phyloP scores from a whole-genome alignment of 768 basidiomycete genomes.

The Tulasnella sp. region DNA sequence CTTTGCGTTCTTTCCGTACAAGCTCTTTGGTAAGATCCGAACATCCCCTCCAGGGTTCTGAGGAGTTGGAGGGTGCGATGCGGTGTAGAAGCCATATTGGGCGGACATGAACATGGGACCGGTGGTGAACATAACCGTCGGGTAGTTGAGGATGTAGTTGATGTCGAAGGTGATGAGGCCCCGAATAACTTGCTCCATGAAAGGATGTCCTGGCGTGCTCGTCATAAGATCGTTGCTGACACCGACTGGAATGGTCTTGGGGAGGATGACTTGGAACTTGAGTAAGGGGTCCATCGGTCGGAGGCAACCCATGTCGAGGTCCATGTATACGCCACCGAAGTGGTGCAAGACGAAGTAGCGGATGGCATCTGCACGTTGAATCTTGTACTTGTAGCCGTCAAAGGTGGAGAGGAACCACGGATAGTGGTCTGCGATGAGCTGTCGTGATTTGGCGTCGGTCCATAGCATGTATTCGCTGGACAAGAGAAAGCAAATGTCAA shows the following conservation, averaged over 20 bases:
- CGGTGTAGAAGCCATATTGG: conserved; percentile 83
- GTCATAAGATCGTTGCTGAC: conserved; percentile 98
- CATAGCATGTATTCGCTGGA: conserved; percentile 91
- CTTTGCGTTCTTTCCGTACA: conserved; percentile 97
- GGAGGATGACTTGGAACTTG: conserved; percentile 80
- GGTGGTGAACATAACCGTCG: conserved; percentile 99
- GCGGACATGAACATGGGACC: conserved; percentile 98
- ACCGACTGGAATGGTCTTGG: conserved; percentile 94
- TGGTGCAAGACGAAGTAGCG: conserved; percentile 97
- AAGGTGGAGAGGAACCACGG: conserved; percentile 92
- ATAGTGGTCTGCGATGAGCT: conserved; percentile 85
- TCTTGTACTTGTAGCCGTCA: conserved; percentile 84
- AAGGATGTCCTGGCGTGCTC: conserved; percentile 74
- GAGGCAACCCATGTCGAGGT: conserved; percentile 92
- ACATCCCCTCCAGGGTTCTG: conserved; percentile 61
- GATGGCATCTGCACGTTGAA: conserved; percentile 95
- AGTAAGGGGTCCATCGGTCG: conserved; percentile 83
- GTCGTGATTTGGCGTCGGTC: conserved; percentile 87
- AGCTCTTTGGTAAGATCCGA: conserved; percentile 87
- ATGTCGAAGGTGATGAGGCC: conserved; percentile 89
- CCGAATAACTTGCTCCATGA: conserved; percentile 90
- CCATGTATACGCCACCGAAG: conserved; percentile 93
- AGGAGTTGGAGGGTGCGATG: conserved; percentile 56
- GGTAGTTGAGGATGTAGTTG: conserved; percentile 92
- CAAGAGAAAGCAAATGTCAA: neutral